These are phyloP conservation scores for Cornus controversa DNA, from an alignment of 148 eudicot species.

Conservation along the genomic window DNA sequence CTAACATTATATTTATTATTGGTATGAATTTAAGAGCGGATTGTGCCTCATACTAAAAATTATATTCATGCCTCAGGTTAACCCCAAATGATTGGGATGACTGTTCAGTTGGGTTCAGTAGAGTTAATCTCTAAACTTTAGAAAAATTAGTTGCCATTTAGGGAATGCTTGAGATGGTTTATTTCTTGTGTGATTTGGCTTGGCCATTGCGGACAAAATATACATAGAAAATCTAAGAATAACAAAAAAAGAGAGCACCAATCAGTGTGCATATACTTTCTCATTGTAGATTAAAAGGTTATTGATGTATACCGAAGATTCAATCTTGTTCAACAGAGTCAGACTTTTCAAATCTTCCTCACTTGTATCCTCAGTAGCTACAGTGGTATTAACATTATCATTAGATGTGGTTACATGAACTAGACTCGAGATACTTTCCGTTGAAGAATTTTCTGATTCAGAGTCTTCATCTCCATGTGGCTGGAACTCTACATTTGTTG, in stretches of 20 bases:
- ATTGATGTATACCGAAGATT: slow-evolving; percentile 20
- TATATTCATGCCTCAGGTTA: background rate
- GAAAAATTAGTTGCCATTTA: background rate
- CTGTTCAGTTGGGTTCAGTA: background rate
- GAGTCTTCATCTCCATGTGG: slow-evolving; percentile 33
- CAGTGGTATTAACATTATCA: slow-evolving; percentile 15
- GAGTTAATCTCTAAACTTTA: background rate
- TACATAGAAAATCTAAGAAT: background rate
- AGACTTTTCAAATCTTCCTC: slow-evolving; percentile 22
- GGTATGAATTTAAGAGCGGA: background rate
- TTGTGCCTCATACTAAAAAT: background rate
- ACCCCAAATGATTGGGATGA: background rate
- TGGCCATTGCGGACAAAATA: background rate
- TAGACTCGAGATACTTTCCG: slow-evolving; percentile 26
- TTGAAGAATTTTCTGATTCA: slow-evolving; percentile 36
- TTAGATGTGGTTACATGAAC: slow-evolving; percentile 15
- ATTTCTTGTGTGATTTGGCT: background rate
- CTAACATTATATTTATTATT: background rate
- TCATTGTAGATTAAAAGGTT: background rate
- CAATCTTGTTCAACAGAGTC: slow-evolving; percentile 20
- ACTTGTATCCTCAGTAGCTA: slow-evolving; percentile 23
- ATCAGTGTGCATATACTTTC: background rate
- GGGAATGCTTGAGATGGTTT: background rate
- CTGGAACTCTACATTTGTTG: slow-evolving; percentile 40
- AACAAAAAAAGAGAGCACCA: background rate